A percentile compares a stretch with the other conserved stretches of the same genome.
These are phyloP conservation scores for Huntiella abstrusa DNA, from an alignment of 2,329 filamentous ascomycete genomes.

Conservation along the genomic window DNA sequence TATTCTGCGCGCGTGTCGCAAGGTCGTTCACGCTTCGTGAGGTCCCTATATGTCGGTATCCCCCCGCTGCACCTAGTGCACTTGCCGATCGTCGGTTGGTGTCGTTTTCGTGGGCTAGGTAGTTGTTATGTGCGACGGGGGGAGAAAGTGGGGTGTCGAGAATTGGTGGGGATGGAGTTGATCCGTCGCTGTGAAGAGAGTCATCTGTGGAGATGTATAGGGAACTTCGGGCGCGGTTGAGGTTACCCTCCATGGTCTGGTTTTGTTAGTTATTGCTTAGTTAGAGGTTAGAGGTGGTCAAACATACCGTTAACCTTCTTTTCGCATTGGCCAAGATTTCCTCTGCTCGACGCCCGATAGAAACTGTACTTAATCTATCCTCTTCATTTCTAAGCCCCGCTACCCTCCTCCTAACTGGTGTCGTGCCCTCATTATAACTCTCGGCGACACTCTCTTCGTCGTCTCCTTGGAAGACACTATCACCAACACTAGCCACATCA, in stretches of 20 bases:
- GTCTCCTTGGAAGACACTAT: slow-evolving; percentile 47
- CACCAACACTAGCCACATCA: slow-evolving; percentile 40
- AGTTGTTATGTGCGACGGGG: slow-evolving; percentile 19
- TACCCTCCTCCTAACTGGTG: slow-evolving; percentile 15
- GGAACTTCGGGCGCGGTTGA: slow-evolving; percentile 57
- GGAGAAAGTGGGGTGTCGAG: slow-evolving; percentile 12
- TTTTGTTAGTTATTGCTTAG: slow-evolving; percentile 14
- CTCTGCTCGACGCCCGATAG: slow-evolving; percentile 67
- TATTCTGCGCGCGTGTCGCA: not conserved
- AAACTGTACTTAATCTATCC: slow-evolving; percentile 50
- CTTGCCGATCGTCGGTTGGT: slow-evolving; percentile 38
- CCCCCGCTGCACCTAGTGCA: slow-evolving; percentile 39
- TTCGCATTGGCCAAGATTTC: slow-evolving; percentile 88
- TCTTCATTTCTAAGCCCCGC: slow-evolving; percentile 22
- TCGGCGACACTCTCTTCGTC: slow-evolving; percentile 48
- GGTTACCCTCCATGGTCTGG: slow-evolving; percentile 85
- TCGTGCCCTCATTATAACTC: slow-evolving; percentile 30
- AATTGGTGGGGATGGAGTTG: slow-evolving; percentile 33
- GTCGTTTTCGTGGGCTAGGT: slow-evolving; percentile 39
- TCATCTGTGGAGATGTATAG: slow-evolving; percentile 29
- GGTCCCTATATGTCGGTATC: slow-evolving; percentile 28
- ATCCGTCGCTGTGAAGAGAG: slow-evolving; percentile 24
- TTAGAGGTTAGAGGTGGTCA: not conserved
- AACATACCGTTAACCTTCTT: slow-evolving; percentile 60
- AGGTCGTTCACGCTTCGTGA: slow-evolving; percentile 10